A percentile compares a stretch with the other conserved stretches of the same genome.
These are phyloP conservation scores for Ormosia emarginata DNA, from an alignment of 306 rosid species.

Conservation along the genomic window DNA sequence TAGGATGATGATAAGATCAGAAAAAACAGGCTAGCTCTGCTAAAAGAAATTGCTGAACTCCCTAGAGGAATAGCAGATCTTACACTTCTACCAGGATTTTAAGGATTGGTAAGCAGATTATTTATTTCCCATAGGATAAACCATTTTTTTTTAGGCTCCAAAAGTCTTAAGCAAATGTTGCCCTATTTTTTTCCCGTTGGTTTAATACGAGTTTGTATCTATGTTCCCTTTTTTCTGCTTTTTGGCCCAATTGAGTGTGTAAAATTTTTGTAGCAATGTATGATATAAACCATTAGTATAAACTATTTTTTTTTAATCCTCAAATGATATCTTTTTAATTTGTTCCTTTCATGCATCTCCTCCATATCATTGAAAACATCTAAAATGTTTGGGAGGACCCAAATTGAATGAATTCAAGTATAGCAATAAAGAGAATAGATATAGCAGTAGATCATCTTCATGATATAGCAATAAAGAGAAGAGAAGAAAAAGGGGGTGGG, in stretches of 20 bases:
- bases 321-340: too few relatives aligned
- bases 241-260: neutral
- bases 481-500: too few relatives aligned
- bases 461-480: too few relatives aligned
- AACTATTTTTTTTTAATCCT: too few relatives aligned
- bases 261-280: conserved; percentile 19
- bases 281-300: neutral
- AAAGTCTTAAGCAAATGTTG: neutral
- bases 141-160: neutral
- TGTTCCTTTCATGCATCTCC: neutral
- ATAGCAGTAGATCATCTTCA: neutral
- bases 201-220: conserved; percentile 15
- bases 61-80: conserved; percentile 88
- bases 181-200: neutral
- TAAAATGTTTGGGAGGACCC: neutral
- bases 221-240: neutral
- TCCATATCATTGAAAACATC: neutral
- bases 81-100: conserved; percentile 80
- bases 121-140: conserved; percentile 13
- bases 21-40: conserved; percentile 73
- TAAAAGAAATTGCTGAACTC: conserved; percentile 79
- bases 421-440: neutral
- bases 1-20: conserved; percentile 81
- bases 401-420: neutral
- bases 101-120: conserved; percentile 10